These are phyloP conservation scores for Auricularia auricula-judae DNA, from an alignment of 768 basidiomycete genomes.

Conservation along the genomic window DNA sequence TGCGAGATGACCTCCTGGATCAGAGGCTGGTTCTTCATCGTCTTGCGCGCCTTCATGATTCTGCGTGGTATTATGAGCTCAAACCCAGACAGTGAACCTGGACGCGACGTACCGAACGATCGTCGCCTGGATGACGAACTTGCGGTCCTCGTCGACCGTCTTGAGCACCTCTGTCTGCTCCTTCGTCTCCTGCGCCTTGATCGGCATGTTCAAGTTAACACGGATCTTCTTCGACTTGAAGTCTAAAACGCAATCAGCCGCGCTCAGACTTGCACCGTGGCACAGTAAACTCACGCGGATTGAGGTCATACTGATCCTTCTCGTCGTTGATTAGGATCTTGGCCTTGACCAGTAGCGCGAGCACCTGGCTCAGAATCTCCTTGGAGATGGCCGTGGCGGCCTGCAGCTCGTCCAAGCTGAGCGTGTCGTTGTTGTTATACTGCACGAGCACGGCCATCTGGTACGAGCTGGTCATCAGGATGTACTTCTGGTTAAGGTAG, in stretches of 20 bases:
- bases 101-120: slow-evolving; percentile 54
- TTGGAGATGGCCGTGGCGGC: slow-evolving; percentile 72
- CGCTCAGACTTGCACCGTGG: neutral
- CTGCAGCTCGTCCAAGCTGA: slow-evolving; percentile 70
- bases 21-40: slow-evolving; percentile 85
- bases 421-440: slow-evolving; percentile 84
- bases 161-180: slow-evolving; percentile 85
- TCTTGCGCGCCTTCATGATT: slow-evolving; percentile 93
- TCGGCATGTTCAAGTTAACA: slow-evolving; percentile 59
- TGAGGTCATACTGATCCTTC: slow-evolving; percentile 82
- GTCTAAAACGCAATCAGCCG: slow-evolving; percentile 3
- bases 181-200: slow-evolving; percentile 90
- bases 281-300: slow-evolving; percentile 43
- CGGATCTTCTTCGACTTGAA: slow-evolving; percentile 22
- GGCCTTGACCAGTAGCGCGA: slow-evolving; percentile 66
- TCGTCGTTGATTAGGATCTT: slow-evolving; percentile 86
- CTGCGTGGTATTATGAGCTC: slow-evolving; percentile 27
- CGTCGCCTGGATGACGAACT: slow-evolving; percentile 91
- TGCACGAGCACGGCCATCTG: slow-evolving; percentile 92
- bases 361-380: slow-evolving; percentile 55
- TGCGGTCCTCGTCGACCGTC: slow-evolving; percentile 93
- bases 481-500: slow-evolving; percentile 90
- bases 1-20: slow-evolving; percentile 88
- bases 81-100: neutral
- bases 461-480: slow-evolving; percentile 88